Evolutionary conservation across 208 protist genomes (phyloP).

Genomic region (Tritrichomonas foetus): DNA sequence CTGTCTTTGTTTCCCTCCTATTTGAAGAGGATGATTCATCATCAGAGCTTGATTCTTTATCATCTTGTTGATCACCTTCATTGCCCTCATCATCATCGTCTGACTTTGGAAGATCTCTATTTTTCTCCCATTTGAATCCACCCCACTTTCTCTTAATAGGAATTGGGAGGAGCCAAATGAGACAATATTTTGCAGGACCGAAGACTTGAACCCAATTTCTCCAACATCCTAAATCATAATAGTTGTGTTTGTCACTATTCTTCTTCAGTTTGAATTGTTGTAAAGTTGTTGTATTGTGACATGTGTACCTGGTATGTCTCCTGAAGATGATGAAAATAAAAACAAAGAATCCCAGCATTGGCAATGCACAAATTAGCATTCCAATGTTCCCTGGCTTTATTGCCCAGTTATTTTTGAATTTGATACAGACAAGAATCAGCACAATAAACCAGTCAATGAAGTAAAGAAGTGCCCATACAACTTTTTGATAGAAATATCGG

Average conservation of each 20-base stretch:
- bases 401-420: not conserved
- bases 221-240: conserved; percentile 17
- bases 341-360: not conserved
- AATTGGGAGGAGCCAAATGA: not conserved
- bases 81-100: no score
- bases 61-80: no score
- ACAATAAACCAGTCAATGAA: not conserved
- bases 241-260: not conserved
- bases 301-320: not conserved
- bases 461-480: not conserved
- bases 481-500: not conserved
- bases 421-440: not conserved
- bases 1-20: no score
- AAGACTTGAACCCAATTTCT: not conserved
- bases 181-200: not conserved
- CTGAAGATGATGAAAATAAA: not conserved
- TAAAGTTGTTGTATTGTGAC: not conserved
- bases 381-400: not conserved
- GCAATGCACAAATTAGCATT: not conserved
- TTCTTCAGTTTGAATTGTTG: not conserved
- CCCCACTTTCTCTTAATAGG: not conserved
- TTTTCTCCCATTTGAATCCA: not conserved
- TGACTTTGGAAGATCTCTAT: not conserved
- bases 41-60: no score
- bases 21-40: no score